A percentile compares a stretch with the other conserved stretches of the same genome.
These are phyloP conservation scores for Quillaja saponaria DNA, from an alignment of 306 rosid species.

Conservation along the genomic window DNA sequence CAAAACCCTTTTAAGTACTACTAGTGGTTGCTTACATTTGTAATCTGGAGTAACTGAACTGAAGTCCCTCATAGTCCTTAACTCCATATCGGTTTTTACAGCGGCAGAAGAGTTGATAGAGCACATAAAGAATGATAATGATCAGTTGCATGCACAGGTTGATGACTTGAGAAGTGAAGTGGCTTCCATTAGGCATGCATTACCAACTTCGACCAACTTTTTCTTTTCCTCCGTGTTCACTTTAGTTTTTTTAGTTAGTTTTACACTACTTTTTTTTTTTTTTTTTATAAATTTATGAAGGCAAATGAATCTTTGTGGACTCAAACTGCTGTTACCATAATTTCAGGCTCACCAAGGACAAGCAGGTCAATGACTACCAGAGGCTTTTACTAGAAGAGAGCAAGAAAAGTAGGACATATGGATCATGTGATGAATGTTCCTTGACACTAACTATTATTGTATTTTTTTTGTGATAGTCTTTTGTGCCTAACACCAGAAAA, in stretches of 20 bases:
- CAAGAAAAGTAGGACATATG: constrained; percentile 58
- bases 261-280: no score
- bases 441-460: constrained; percentile 15
- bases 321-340: no score
- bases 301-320: no score
- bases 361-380: constrained; percentile 54
- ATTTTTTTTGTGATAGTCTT: neutral
- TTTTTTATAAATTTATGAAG: no score
- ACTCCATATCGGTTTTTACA: constrained; percentile 35
- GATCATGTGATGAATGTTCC: no score
- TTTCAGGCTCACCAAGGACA: constrained; percentile 61
- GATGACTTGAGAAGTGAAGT: constrained; percentile 67
- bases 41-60: no score
- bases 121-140: constrained; percentile 63
- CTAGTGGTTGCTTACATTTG: no score
- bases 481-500: no score
- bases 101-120: constrained; percentile 77
- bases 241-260: neutral
- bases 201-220: constrained; percentile 13
- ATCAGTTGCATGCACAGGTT: constrained; percentile 50
- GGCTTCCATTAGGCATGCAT: constrained; percentile 59
- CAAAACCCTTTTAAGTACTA: no score
- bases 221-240: neutral
- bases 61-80: constrained; percentile 13
- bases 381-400: constrained; percentile 52